Conservation (phyloP, 306 rosid genomes). For the Vigna angularis region DNA sequence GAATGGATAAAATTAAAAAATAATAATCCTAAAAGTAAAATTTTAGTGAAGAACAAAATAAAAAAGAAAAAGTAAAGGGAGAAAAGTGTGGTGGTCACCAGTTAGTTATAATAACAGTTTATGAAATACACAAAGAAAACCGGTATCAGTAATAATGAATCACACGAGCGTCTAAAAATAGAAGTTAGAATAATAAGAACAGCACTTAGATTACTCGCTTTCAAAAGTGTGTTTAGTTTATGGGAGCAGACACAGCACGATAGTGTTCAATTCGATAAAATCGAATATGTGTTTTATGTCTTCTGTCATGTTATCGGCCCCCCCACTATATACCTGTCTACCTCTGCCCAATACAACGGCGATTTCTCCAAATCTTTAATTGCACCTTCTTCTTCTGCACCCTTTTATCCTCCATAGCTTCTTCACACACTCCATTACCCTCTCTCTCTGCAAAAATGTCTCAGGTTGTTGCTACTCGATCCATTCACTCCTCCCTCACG, state of each 20-base stretch:
- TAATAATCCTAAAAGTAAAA: too few species aligned
- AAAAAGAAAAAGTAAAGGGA: too few species aligned
- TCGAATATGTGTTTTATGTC: conserved; percentile 48
- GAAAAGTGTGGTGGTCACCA: too few species aligned
- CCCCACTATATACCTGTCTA: conserved; percentile 19
- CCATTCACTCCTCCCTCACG: conserved; percentile 65
- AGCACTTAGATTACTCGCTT: background rate
- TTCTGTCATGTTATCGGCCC: background rate
- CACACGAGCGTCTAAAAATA: background rate
- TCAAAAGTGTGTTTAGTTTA: background rate
- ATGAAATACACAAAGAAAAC: too few species aligned
- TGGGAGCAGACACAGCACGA: background rate
- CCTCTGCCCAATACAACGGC: conserved; percentile 58
- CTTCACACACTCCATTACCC: background rate
- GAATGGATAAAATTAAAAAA: too few species aligned
- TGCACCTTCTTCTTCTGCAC: background rate
- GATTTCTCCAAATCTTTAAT: conserved; percentile 55
- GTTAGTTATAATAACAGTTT: too few species aligned
- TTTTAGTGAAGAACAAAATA: too few species aligned
- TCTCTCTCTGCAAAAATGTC: conserved; percentile 57
- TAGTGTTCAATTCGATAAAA: conserved; percentile 57
- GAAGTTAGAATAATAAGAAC: background rate
- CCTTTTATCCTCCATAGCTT: background rate
- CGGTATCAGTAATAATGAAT: background rate
- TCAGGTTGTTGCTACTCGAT: conserved; percentile 72